Evolutionary conservation across 306 rosid genomes (phyloP), one percentile per base, ranked within the genome.

Genomic region (Pterocarpus santalinus): DNA sequence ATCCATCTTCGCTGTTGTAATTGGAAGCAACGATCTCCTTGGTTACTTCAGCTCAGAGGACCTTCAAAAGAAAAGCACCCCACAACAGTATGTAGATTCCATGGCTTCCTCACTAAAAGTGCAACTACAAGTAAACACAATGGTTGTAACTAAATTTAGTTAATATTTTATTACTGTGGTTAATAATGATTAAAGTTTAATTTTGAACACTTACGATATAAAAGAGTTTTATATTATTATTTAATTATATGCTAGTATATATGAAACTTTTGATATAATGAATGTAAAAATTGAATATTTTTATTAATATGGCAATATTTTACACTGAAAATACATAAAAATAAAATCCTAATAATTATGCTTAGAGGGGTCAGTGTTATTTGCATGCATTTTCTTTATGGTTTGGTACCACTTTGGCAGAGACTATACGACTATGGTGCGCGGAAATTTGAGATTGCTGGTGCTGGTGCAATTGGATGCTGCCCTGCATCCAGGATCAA

Each of bases 11-110:
- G 17, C 71, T 14, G 52, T 90, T n/a, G 89, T 87, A 17, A 95
- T 95, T 10, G 98, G 97, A 56, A 87, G 98, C 87, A 95, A 95
- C 6, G 97, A 92, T 77, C 65, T 95, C 14, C 85, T 91, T 34
- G 90, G 83, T 15, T 92, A 92, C 86, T 85, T 80, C 4, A 78
- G 28, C 32, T 87, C 91, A 22, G 32, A 83, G 75, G 60, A 73
- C 36, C 83, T 81, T 49, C 88, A 70, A 16, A 74, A 71, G 7
- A 66, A 85, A 34, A 73, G 12, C 73, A 84, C 89, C 8, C 94
- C 89, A 5, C 85, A 84, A 22, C 92, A 91, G 16, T 91, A 82
- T 14, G 86, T 64, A 15, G 76, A 81, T 70, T 80, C 82, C 49
- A 90, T 95, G 97, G 65, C 78, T 58, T 64, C 49, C n/a, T 52